Conservation (phyloP, 2,329 filamentous ascomycete species). For the Microdochium trichocladiopsis region DNA sequence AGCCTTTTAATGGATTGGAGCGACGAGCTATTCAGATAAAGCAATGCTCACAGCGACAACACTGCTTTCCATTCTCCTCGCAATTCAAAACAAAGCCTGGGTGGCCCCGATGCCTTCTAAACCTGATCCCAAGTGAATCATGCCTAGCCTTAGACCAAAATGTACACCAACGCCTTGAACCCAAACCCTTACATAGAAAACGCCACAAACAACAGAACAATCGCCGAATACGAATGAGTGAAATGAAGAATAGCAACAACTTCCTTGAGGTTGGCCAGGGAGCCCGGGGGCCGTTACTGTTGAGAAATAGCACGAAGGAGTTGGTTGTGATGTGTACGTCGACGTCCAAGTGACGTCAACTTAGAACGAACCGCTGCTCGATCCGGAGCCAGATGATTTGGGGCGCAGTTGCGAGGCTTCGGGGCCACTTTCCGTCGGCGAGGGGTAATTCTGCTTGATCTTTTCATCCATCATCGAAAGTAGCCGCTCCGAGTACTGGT, state of each 20-base stretch:
- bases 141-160: too few relatives aligned
- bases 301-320: too few relatives aligned
- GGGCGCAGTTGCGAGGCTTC: constrained; percentile 11
- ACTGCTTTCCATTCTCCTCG: neutral
- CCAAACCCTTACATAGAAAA: neutral
- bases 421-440: constrained; percentile 10
- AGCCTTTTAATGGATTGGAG: neutral
- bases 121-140: too few relatives aligned
- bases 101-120: neutral
- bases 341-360: neutral
- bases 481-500: constrained; percentile 68
- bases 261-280: too few relatives aligned
- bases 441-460: constrained; percentile 40
- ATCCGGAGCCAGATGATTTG: constrained; percentile 12
- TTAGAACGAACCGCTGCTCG: constrained; percentile 4
- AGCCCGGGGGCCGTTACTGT: too few relatives aligned
- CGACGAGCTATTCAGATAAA: neutral
- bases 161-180: too few relatives aligned
- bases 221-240: too few relatives aligned
- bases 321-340: too few relatives aligned
- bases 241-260: too few relatives aligned
- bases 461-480: constrained; percentile 68
- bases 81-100: neutral
- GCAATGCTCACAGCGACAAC: neutral
- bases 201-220: neutral